phyloP scores from a whole-genome alignment of 2,329 filamentous ascomycete species.

The Blastomyces gilchristii region DNA sequence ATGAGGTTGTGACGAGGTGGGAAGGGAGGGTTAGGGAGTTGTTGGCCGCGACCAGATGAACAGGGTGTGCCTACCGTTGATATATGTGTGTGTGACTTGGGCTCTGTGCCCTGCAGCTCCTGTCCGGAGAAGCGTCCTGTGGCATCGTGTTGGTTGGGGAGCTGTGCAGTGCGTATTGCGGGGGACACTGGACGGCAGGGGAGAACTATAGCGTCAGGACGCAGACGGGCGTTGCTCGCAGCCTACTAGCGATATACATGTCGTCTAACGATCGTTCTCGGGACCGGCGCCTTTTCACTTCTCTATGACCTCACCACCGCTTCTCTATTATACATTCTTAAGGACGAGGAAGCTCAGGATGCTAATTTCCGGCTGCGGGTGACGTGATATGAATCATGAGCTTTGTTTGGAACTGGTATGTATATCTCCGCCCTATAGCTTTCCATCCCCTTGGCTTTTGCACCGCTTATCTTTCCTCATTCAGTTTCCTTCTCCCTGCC shows the following conservation, averaged over 20 bases:
- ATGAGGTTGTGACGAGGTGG: slow-evolving; percentile 14
- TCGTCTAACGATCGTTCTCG: neutral
- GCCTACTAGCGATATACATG: neutral
- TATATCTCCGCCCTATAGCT: neutral
- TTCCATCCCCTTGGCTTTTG: neutral
- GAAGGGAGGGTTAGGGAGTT: slow-evolving; percentile 42
- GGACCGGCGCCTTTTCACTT: neutral
- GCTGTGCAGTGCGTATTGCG: neutral
- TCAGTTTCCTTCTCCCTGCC: neutral
- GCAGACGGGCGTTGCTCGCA: neutral
- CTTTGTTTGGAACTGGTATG: neutral
- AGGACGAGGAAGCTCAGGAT: neutral
- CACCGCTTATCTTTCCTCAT: neutral
- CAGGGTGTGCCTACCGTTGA: neutral
- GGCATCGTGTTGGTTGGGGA: neutral
- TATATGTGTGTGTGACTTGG: neutral
- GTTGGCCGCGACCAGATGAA: slow-evolving; percentile 23
- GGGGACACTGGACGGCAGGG: neutral
- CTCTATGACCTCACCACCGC: neutral
- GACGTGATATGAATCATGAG: neutral
- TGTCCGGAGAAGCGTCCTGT: neutral
- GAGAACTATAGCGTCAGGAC: neutral
- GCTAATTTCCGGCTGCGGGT: neutral
- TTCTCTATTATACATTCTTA: neutral
- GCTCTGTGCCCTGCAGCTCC: neutral